phyloP scores from a whole-genome alignment of 129 eudicot genomes.

The Sambucus nigra region DNA sequence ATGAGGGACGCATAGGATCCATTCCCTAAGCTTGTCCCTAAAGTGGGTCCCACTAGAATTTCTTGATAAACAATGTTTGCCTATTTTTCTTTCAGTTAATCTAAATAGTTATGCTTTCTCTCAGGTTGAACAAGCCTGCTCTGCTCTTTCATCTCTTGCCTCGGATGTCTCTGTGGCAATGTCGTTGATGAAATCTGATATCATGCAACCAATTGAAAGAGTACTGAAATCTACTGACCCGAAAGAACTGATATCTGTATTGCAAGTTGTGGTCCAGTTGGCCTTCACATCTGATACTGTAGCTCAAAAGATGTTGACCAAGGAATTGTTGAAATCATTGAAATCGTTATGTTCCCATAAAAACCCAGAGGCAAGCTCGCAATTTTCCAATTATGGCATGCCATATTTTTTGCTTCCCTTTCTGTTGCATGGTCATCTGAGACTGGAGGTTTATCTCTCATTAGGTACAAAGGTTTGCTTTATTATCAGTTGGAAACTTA shows the following conservation, averaged over 20 bases:
- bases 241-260: slow-evolving; percentile 77
- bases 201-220: slow-evolving; percentile 85
- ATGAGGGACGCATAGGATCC: no score
- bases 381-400: not conserved
- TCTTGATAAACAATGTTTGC: no score
- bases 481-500: slow-evolving; percentile 75
- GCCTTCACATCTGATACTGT: slow-evolving; percentile 74
- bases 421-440: slow-evolving; percentile 4
- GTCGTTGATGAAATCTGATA: slow-evolving; percentile 90
- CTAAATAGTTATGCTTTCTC: slow-evolving; percentile 12
- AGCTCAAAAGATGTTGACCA: slow-evolving; percentile 78
- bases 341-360: slow-evolving; percentile 78
- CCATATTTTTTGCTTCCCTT: not conserved
- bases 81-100: not conserved
- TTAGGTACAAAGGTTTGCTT: slow-evolving; percentile 83
- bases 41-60: no score
- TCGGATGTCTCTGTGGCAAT: slow-evolving; percentile 81
- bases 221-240: slow-evolving; percentile 66
- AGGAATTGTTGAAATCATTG: slow-evolving; percentile 73
- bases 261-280: slow-evolving; percentile 74
- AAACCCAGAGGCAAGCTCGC: slow-evolving; percentile 64
- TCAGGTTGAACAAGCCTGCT: slow-evolving; percentile 97
- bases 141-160: slow-evolving; percentile 95
- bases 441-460: not conserved
- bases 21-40: no score